Base-by-base conservation (phyloP, 1,284 basidiomycete species). In the Athelia sp. region DNA sequence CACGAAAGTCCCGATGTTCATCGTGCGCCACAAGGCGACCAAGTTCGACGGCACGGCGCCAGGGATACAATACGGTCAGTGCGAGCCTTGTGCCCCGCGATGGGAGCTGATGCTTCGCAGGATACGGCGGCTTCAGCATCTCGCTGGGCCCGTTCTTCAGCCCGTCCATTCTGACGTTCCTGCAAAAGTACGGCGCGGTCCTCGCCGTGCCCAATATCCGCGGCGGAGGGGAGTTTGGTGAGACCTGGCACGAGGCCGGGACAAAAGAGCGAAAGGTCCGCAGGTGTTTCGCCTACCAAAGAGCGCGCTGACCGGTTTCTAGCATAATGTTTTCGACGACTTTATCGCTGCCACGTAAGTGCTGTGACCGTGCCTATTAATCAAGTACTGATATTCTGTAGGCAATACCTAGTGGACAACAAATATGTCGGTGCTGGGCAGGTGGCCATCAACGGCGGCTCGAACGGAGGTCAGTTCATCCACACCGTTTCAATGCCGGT, bases 171-270 rank as follows among this genome's bases (percentile, higher is more conserved):
- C 75, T 94, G 56, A 90, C 88, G 0, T 89, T 89, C 68, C 68
- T 90, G 51, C 79, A 88, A 58, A 75, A 75, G 46, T 93, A 90
- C 61, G 80, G 85, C 15, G 87, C 80, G 9, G 70, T 91, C 14
- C 71, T 86, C n/a, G 91, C 86, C 2, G 75, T 87, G 17, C 81
- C 85, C 2, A 88, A 83, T 55, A 87, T 90, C 56, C 71, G 91
- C 47, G 91, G 91, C n/a, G 91, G 91, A 8, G 78, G 79, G 2
- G 91, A 94, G 63, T 92, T 90, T 55, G 91, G 91, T 13, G 86
- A 91, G 61, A 79, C 82, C 15, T 91, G 88, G 88, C 87, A 91
- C 61, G 59, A 76, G 34, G 86, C 76, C n/a, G 89, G 86, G 2
- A 83, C 73, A 22, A 73, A 71, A 52, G 87, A 89, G 52, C 74